Conservation (phyloP, 306 rosid genomes). For the Gastrolobium bilobum region DNA sequence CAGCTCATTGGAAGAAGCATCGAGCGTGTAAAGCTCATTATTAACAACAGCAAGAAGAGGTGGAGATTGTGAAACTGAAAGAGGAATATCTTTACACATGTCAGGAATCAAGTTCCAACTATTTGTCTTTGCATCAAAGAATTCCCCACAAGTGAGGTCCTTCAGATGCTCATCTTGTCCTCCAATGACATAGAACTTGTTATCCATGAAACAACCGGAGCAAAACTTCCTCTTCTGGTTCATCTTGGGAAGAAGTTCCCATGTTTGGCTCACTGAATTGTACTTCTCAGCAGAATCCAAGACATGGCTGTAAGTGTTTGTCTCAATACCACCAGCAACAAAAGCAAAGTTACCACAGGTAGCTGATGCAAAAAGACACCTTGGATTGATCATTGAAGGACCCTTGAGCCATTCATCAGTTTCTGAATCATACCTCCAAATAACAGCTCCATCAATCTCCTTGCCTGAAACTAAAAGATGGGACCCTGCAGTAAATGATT, state of each 20-base stretch:
- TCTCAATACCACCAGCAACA: constrained; percentile 81
- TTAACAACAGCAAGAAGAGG: constrained; percentile 84
- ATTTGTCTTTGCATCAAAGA: constrained; percentile 61
- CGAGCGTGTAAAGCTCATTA: constrained; percentile 71
- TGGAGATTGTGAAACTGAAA: constrained; percentile 56
- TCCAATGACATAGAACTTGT: constrained; percentile 79
- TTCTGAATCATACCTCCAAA: constrained; percentile 70
- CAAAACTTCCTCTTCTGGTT: constrained; percentile 60
- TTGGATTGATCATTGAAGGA: constrained; percentile 73
- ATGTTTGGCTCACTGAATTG: constrained; percentile 55
- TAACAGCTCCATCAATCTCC: constrained; percentile 64
- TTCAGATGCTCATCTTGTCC: constrained; percentile 66
- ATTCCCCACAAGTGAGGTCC: constrained; percentile 71
- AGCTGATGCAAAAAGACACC: constrained; percentile 87
- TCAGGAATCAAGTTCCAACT: constrained; percentile 70
- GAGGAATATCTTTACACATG: constrained; percentile 61
- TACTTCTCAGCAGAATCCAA: constrained; percentile 77
- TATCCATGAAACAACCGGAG: constrained; percentile 85
- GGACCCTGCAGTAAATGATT: constrained; percentile 83
- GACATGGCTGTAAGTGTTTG: constrained; percentile 44
- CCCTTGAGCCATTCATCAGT: constrained; percentile 74
- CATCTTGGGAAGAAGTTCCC: constrained; percentile 84
- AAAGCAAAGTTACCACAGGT: constrained; percentile 68
- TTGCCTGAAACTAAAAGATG: constrained; percentile 78
- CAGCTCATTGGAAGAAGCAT: constrained; percentile 69